Conservation (phyloP, 1,284 basidiomycete species). For the Filobasidium uniguttulatum region DNA sequence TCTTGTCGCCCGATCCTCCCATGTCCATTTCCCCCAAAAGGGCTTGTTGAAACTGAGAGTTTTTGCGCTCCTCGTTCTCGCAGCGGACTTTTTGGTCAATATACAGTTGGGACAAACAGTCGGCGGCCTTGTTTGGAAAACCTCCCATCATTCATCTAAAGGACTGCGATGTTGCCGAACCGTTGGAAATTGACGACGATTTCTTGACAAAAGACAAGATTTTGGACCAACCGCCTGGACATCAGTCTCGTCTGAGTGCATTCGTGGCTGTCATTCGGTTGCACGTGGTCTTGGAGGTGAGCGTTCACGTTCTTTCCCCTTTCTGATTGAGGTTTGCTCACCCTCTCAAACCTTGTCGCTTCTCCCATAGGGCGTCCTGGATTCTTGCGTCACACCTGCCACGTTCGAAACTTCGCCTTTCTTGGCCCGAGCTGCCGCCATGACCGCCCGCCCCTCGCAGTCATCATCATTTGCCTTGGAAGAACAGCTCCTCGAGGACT, state of each 20-base stretch:
- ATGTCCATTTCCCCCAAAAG: neutral
- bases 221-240: constrained; percentile 52
- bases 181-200: constrained; percentile 72
- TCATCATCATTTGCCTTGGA: constrained; percentile 59
- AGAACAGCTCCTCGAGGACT: constrained; percentile 63
- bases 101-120: constrained; percentile 67
- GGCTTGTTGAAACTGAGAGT: neutral
- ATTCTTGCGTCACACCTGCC: constrained; percentile 38
- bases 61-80: no score
- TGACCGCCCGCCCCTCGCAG: constrained; percentile 33
- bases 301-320: constrained; percentile 5
- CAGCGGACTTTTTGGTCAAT: constrained; percentile 80
- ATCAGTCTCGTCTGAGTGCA: constrained; percentile 59
- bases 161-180: constrained; percentile 75
- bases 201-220: constrained; percentile 60
- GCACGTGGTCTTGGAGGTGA: constrained; percentile 61
- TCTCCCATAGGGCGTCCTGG: constrained; percentile 39
- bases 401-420: constrained; percentile 35
- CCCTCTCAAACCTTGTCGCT: no score
- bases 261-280: constrained; percentile 61
- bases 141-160: constrained; percentile 68
- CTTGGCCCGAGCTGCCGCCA: constrained; percentile 35
- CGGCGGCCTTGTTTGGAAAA: constrained; percentile 66
- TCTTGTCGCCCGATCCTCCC: neutral
- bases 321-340: neutral